Percentiles rank a stretch among this genome's conserved stretches.
These are phyloP conservation scores for Pholiota molesta DNA, from an alignment of 768 basidiomycete genomes.

Conservation along the genomic window DNA sequence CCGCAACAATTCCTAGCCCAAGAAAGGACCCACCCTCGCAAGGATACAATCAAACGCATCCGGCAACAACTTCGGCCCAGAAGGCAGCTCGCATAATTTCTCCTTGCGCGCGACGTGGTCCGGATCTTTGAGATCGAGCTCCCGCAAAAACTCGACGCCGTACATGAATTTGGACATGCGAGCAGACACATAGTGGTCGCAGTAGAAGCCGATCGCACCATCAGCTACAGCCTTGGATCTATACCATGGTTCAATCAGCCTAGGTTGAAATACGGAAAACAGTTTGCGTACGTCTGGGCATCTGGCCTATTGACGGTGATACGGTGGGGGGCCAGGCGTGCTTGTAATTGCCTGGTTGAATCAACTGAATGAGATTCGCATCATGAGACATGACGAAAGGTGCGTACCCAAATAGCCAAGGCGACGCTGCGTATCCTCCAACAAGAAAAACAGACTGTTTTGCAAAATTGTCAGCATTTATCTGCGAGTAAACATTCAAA, in stretches of 20 bases:
- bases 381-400: background rate
- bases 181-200: conserved; percentile 82
- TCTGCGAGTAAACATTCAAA: background rate
- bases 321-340: conserved; percentile 55
- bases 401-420: conserved; percentile 66
- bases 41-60: conserved; percentile 86
- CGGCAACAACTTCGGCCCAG: conserved; percentile 75
- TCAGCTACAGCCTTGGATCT: conserved; percentile 88
- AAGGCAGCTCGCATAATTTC: conserved; percentile 73
- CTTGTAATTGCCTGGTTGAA: conserved; percentile 59
- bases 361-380: background rate
- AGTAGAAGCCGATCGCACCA: conserved; percentile 83
- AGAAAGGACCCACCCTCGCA: conserved; percentile 50
- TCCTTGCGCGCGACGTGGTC: conserved; percentile 69
- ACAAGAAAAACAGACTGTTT: conserved; percentile 79
- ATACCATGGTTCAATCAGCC: background rate
- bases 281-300: conserved; percentile 65
- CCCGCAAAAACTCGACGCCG: conserved; percentile 77
- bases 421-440: conserved; percentile 82
- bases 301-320: conserved; percentile 76
- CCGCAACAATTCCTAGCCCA: background rate
- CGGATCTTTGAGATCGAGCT: conserved; percentile 63
- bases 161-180: conserved; percentile 83
- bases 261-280: background rate
- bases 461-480: background rate